Base-by-base conservation (phyloP, 306 rosid genomes). In the Vigna angularis region DNA sequence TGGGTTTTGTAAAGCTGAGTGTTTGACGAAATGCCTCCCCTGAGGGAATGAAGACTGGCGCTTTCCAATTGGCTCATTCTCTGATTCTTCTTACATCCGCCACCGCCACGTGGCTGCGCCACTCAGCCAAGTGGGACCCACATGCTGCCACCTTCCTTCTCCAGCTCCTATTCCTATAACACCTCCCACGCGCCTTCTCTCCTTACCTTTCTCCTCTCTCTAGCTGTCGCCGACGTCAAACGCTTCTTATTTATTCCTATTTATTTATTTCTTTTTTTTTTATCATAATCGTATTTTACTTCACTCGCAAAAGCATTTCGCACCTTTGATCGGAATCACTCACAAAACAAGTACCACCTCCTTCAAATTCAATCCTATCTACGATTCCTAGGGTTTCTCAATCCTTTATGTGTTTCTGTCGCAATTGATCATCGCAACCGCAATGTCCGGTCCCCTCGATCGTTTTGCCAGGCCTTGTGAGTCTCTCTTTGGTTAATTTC, bases 371-470 rank as follows among this genome's bases (percentile, higher is more conserved):
- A 15, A 51, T 52, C 58, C 12, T 5, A 36, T n/a, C 38, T 14
- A 40, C 65, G 4, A 17, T 55, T 55, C 49, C 11, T 47, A 74
- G 78, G 83, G 80, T 82, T 88, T 83, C 71, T 75, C 59, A 78
- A 42, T 52, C 61, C 64, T 78, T 71, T 61, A 73, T 83, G 83
- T 36, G 70, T 50, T n/a, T 20, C 5, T 22, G 36, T 80, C 68
- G 48, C 67, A 73, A 57, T 66, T 80, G 44, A 77, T 56, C 13
- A 40, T 38, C 69, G 51, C 9, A 56, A 3, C 74, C 6, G 78
- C 81, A 75, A 89, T 90, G 94, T 90, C 96, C 40, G 97, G 97
- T 47, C 97, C 94, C 40, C 82, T 91, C 24, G 97, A 91, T 84
- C 89, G 93, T 65, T 88, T 91, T 62, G 94, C 97, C 11, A 88